Percentiles rank a stretch among this genome's conserved stretches.
These are phyloP conservation scores for Rhizopus delemar DNA, from an alignment of 371 early-diverging fungal genomes.

Conservation along the genomic window DNA sequence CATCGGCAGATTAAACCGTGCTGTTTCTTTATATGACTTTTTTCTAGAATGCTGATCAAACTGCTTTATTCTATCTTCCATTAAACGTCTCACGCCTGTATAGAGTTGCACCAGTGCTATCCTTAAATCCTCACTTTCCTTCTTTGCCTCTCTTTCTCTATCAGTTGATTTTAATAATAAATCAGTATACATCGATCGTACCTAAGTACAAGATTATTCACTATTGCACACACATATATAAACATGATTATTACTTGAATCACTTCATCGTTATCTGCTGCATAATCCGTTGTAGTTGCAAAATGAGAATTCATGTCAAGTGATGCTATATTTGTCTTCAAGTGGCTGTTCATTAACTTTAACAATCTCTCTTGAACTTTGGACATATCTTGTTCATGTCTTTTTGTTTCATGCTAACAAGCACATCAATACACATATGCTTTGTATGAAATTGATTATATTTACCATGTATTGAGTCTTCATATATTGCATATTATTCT, in stretches of 20 bases:
- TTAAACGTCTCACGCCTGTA: slow-evolving; percentile 23
- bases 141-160: slow-evolving; percentile 26
- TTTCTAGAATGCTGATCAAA: slow-evolving; percentile 13
- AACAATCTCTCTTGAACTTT: slow-evolving; percentile 42
- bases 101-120: slow-evolving; percentile 27
- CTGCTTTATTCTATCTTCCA: slow-evolving; percentile 27
- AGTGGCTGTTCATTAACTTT: slow-evolving; percentile 40
- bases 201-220: slow-evolving; percentile 8
- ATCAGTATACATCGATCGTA: slow-evolving; percentile 29
- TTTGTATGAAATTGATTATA: background rate
- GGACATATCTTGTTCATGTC: slow-evolving; percentile 42
- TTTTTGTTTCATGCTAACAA: slow-evolving; percentile 42
- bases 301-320: slow-evolving; percentile 30
- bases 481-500: slow-evolving; percentile 47
- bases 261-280: slow-evolving; percentile 16
- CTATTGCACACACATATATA: no score
- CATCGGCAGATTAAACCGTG: slow-evolving; percentile 31
- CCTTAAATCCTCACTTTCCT: slow-evolving; percentile 34
- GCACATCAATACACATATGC: background rate
- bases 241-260: slow-evolving; percentile 5
- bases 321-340: slow-evolving; percentile 28
- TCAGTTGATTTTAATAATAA: slow-evolving; percentile 29
- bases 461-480: slow-evolving; percentile 51
- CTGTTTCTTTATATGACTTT: slow-evolving; percentile 17
- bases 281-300: slow-evolving; percentile 17